Base-by-base conservation (phyloP, 352 stramenopile species). In the Pythium folliculosum region DNA sequence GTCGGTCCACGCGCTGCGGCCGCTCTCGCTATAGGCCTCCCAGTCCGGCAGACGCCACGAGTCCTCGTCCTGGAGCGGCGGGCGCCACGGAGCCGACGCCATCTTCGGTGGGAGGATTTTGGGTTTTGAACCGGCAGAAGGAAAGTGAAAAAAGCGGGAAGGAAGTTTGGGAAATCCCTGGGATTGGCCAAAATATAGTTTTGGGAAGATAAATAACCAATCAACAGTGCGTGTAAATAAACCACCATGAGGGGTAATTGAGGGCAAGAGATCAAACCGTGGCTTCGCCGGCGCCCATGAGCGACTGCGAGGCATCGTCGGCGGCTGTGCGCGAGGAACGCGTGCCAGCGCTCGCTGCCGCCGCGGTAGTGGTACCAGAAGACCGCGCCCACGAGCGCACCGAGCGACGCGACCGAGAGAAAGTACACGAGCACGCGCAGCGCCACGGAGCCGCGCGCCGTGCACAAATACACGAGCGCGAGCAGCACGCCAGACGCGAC, bases 41-140 rank as follows among this genome's bases (percentile, higher is more conserved):
- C 81, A 90, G 63, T 81, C 65, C 5, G 80, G 81, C 4, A 90
- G 71, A 48, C 67, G 65, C 81, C 81, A 90, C 40, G 67, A 57
- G 32, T 49, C 60, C 55, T 62, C 67, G 55, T 73, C 67, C 25
- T 73, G 59, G 40, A 73, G 60, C 53, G 37, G 17, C 27, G 60
- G 10, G 37, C 37, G 21, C 23, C 57, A 53, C 57, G 59, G 40
- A 32, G 44, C 49, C 49, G 49, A 25, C 25, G 56, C 19, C 7
- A 37, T 23, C 38, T 48, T 27, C 64, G 22, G 27, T 37, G 8
- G 44, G 22, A 44, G 32, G 52, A 47, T 37, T 25, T 45, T 52
- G 4, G 27, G 27, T 2, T 32, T 32, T 32, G 27, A 32, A 32
- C 27, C 5, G n/a, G 27, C 27, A 5, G 27, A 32, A 32, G 5